Conservation (phyloP, 1,284 basidiomycete genomes). For the Tilletiopsis washingtonensis region DNA sequence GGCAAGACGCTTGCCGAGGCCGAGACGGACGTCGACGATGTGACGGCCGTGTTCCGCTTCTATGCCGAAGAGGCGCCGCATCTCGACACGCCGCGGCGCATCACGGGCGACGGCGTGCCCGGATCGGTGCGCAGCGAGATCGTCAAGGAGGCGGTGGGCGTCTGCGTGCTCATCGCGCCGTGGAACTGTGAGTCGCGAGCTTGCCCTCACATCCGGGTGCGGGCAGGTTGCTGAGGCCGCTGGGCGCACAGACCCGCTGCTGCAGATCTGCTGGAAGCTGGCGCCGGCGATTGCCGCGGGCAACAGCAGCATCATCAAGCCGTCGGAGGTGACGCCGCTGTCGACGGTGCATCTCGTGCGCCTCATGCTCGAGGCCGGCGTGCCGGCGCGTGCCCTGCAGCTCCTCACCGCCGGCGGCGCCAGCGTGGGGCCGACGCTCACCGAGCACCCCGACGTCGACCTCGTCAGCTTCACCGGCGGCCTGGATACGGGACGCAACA, state of each 20-base stretch:
- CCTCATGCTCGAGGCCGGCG: conserved; percentile 41
- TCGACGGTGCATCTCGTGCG: conserved; percentile 42
- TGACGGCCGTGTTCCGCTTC: conserved; percentile 43
- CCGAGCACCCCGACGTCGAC: conserved; percentile 38
- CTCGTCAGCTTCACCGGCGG: conserved; percentile 46
- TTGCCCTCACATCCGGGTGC: no score
- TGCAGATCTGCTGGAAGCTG: conserved; percentile 47
- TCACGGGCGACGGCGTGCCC: conserved; percentile 34
- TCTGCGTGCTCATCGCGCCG: conserved; percentile 44
- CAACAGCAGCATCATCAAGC: conserved; percentile 45
- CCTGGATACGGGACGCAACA: conserved; percentile 37
- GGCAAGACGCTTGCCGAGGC: conserved; percentile 44
- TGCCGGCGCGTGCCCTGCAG: conserved; percentile 34
- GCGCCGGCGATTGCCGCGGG: conserved; percentile 45
- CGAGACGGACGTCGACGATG: conserved; percentile 44
- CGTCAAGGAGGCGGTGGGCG: conserved; percentile 42
- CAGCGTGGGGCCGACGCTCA: conserved; percentile 36
- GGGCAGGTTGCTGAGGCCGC: background rate
- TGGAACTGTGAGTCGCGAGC: conserved; percentile 46
- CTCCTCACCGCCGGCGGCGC: conserved; percentile 42
- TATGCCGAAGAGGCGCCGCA: conserved; percentile 43
- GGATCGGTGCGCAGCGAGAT: conserved; percentile 33
- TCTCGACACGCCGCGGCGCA: conserved; percentile 28
- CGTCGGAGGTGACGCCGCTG: conserved; percentile 46
- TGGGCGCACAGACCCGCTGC: conserved; percentile 17